Conservation (phyloP, 1,284 basidiomycete genomes). For the Paramarasmius palmivorus region DNA sequence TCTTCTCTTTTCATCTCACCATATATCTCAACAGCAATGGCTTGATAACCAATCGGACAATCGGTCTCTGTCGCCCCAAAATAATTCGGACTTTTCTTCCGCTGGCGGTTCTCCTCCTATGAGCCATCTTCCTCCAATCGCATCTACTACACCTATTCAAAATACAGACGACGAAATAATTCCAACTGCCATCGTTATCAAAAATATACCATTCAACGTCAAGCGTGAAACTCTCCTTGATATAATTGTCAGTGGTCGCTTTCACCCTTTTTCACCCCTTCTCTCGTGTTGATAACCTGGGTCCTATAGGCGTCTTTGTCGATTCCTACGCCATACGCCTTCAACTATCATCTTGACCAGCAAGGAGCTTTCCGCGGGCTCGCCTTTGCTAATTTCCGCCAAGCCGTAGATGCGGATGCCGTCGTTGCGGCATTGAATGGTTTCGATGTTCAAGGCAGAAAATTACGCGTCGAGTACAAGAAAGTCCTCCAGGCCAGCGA, state of each 20-base stretch:
- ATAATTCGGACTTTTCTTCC: conserved; percentile 83
- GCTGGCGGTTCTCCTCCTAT: conserved; percentile 77
- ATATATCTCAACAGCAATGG: conserved; percentile 63
- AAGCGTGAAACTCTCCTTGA: conserved; percentile 94
- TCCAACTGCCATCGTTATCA: conserved; percentile 99
- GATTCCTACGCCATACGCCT: conserved; percentile 98
- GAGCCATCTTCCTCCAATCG: conserved; percentile 53
- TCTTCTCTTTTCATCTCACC: conserved; percentile 22
- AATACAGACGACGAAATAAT: conserved; percentile 89
- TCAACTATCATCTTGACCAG: conserved; percentile 98
- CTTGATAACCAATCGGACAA: conserved; percentile 70
- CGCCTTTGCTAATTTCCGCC: conserved; percentile 98
- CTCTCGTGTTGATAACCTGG: conserved; percentile 17
- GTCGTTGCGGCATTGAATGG: conserved; percentile 95
- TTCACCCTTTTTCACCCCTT: conserved; percentile 5
- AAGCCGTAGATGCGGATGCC: conserved; percentile 88
- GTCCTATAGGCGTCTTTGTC: conserved; percentile 76
- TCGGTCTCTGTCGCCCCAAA: conserved; percentile 81
- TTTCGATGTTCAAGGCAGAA: conserved; percentile 96
- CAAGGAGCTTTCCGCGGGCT: conserved; percentile 95
- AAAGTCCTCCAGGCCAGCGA: conserved; percentile 98
- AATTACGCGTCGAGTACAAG: conserved; percentile 98
- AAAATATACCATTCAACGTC: conserved; percentile 99
- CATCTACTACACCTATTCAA: conserved; percentile 48
- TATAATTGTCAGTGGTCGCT: conserved; percentile 78